Conservation (phyloP, 805 yeast genomes). For the Saccharomyces mikatae region DNA sequence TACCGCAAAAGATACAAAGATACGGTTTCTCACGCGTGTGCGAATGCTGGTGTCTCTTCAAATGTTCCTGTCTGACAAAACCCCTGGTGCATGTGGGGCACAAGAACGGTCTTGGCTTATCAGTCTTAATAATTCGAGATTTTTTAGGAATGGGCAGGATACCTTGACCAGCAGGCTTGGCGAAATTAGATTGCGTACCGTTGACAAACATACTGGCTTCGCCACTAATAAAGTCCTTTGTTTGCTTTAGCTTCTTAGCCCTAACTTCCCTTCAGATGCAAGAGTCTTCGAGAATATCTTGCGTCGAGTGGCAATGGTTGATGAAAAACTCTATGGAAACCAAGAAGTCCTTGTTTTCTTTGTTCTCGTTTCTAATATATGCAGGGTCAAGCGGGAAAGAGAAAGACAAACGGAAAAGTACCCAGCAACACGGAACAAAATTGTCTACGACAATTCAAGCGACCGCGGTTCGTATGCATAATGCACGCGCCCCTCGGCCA, state of each 20-base stretch:
- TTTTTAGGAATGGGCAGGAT: slow-evolving; percentile 76
- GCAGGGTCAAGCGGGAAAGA: background rate
- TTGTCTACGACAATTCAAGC: background rate
- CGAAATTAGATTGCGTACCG: background rate
- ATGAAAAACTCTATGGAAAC: background rate
- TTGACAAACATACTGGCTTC: background rate
- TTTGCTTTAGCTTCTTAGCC: background rate
- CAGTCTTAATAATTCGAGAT: slow-evolving; percentile 75
- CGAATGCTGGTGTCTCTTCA: slow-evolving; percentile 86
- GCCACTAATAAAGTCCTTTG: background rate
- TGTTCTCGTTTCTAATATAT: background rate
- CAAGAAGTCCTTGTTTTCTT: background rate
- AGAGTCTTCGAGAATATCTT: background rate
- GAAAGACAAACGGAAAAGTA: background rate
- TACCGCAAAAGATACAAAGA: slow-evolving; percentile 92
- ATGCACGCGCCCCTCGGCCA: background rate
- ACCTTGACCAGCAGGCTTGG: slow-evolving; percentile 9
- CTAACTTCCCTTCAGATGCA: background rate
- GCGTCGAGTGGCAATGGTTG: background rate
- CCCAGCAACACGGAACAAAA: background rate
- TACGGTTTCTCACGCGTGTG: slow-evolving; percentile 96
- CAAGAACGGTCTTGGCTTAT: slow-evolving; percentile 88
- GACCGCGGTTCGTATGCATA: background rate
- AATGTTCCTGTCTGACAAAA: slow-evolving; percentile 89
- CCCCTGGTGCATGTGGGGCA: slow-evolving; percentile 90